Evolutionary conservation across 148 eudicot species (phyloP), one percentile per base, ranked within the genome.

Genomic region (Dianthus caryophyllus): DNA sequence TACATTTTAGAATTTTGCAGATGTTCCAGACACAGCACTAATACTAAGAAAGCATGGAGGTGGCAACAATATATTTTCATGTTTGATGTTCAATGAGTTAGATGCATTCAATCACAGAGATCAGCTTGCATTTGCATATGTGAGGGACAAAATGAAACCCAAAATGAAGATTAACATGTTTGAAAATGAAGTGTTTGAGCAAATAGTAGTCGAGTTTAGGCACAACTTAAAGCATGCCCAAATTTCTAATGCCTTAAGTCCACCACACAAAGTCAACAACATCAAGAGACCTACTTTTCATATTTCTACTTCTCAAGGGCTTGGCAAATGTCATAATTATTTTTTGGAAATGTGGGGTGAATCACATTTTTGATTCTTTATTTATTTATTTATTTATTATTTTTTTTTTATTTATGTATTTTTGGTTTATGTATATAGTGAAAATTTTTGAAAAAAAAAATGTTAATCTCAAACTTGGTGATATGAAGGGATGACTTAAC

Each of bases 41-140:
- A 91, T 91, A n/a, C 9, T 92, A 27, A 84, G 97, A 49, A 89
- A 76, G 76, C 96, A 92, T 61, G 88, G 85, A 20, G 76, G 69
- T 16, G 75, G 72, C 0, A 85, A 67, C 76, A 80, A 87, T 53
- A 49, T 78, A 0, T 92, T 89, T 70, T 92, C 97, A 1, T 92
- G 97, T 74, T 79, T 89, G 0, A 59, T 92, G 61, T 92, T 92
- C 80, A 92, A 87, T 51, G 97, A 92, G 72, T 49, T 92, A 64
- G 91, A 87, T 53, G 89, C 82, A 41, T 92, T 82, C 44, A 92
- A 92, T 75, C 96, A 88, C 38, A 81, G 97, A 68, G 96, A 92
- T 66, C 97, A 92, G 47, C 84, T 92, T 7, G 80, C 91, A 0
- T 92, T 89, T 84, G 94, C 96, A 39, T 89, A 50, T 65, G 96